A percentile compares a stretch with the other conserved stretches of the same genome.
Evolutionary conservation across 768 basidiomycete genomes (phyloP).

Genomic region (Pleurotus cornucopiae): DNA sequence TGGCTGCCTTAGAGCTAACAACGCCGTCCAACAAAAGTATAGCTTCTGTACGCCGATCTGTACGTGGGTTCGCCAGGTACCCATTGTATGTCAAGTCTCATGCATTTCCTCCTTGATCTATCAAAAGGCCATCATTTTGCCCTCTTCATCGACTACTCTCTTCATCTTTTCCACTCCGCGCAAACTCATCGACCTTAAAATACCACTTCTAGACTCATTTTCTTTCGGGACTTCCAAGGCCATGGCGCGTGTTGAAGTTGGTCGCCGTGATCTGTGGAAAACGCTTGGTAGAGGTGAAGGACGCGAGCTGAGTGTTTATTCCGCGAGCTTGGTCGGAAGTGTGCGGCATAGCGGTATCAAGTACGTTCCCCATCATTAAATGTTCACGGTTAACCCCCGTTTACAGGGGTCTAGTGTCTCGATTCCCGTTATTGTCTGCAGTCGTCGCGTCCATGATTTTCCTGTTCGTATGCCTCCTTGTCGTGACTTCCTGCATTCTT

Average conservation of each 20-base stretch:
- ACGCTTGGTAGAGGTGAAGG: conserved; percentile 64
- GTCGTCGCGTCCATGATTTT: conserved; percentile 41
- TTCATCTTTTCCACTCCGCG: conserved; percentile 36
- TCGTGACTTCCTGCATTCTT: conserved; percentile 48
- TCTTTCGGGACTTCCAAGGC: conserved; percentile 42
- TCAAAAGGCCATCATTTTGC: conserved; percentile 55
- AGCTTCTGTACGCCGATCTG: conserved; percentile 56
- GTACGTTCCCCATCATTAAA: conserved; percentile 32
- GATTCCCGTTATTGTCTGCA: conserved; percentile 60
- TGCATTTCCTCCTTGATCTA: conserved; percentile 7
- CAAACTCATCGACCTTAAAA: conserved; percentile 38
- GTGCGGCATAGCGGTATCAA: conserved; percentile 67
- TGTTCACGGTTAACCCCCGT: conserved; percentile 2
- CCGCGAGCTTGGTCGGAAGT: conserved; percentile 57
- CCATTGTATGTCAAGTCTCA: conserved; percentile 7
- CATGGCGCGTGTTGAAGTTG: conserved; percentile 64
- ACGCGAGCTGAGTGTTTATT: conserved; percentile 65
- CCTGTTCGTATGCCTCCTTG: conserved; percentile 39
- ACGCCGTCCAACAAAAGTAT: conserved; percentile 64
- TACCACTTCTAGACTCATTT: conserved; percentile 59
- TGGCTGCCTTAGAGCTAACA: conserved; percentile 61
- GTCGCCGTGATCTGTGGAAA: conserved; percentile 72
- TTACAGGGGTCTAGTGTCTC: conserved; percentile 61
- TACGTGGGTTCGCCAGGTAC: conserved; percentile 31
- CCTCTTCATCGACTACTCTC: conserved; percentile 25